Percentiles rank a stretch among this genome's conserved stretches.
phyloP scores from a whole-genome alignment of 331 rosid genomes.

The Saraca asoca region DNA sequence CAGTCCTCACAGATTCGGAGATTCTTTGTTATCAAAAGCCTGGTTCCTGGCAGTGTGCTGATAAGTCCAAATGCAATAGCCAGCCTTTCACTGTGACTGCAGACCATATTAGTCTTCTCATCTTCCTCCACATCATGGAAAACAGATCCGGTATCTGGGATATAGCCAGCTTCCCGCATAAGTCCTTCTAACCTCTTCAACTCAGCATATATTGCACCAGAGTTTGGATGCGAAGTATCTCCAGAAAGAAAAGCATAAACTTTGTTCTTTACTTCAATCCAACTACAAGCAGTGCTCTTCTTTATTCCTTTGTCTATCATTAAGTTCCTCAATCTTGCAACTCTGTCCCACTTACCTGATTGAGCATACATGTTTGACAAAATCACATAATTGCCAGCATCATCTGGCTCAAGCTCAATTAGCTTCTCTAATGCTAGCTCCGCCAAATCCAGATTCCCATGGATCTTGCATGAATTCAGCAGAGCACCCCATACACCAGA shows the following conservation, averaged over 20 bases:
- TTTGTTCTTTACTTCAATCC: constrained; percentile 68
- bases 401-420: constrained; percentile 61
- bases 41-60: constrained; percentile 54
- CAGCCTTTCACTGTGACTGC: constrained; percentile 72
- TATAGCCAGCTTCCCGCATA: constrained; percentile 73
- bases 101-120: constrained; percentile 62
- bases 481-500: constrained; percentile 81
- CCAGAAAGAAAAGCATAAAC: constrained; percentile 61
- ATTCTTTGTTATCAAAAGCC: constrained; percentile 69
- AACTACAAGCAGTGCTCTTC: constrained; percentile 69
- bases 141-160: constrained; percentile 59
- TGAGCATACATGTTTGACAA: constrained; percentile 73
- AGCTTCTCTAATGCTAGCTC: constrained; percentile 68
- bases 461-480: constrained; percentile 65
- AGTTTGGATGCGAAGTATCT: constrained; percentile 59
- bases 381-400: constrained; percentile 68
- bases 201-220: constrained; percentile 58
- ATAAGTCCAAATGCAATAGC: constrained; percentile 80
- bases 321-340: constrained; percentile 53
- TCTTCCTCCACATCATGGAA: constrained; percentile 80
- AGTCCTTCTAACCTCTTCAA: constrained; percentile 56
- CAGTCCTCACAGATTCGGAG: constrained; percentile 75
- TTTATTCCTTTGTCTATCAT: constrained; percentile 60
- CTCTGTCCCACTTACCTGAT: constrained; percentile 71
- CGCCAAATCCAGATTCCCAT: constrained; percentile 60